Conservation (phyloP, 139 green algal genomes). For the Tetratostichococcus sp. region DNA sequence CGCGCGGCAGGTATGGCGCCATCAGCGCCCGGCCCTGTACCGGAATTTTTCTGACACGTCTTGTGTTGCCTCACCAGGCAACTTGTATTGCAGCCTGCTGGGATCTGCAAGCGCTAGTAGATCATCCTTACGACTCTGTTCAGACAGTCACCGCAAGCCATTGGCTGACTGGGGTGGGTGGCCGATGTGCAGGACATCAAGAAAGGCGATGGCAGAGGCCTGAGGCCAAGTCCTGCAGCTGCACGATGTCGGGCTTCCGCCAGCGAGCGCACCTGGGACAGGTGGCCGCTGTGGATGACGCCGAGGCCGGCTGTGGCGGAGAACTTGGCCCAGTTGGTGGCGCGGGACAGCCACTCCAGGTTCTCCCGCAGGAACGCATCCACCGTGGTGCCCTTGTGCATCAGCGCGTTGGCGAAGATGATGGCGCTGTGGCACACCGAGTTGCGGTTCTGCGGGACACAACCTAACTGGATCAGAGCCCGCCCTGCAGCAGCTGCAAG, state of each 20-base stretch:
- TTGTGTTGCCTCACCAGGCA: too few species aligned
- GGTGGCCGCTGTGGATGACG: slow-evolving; percentile 93
- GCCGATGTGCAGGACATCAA: too few species aligned
- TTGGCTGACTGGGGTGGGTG: too few species aligned
- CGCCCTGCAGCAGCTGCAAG: too few species aligned
- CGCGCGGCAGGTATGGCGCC: slow-evolving; percentile 88
- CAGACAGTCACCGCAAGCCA: too few species aligned
- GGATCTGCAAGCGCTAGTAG: too few species aligned
- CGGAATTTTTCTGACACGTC: too few species aligned
- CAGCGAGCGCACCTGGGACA: slow-evolving; percentile 53
- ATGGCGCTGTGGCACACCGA: slow-evolving; percentile 87
- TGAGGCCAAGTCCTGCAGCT: too few species aligned
- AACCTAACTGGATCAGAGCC: too few species aligned
- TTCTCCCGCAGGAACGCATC: slow-evolving; percentile 96
- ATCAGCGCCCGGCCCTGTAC: slow-evolving; percentile 69
- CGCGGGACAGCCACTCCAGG: slow-evolving; percentile 91
- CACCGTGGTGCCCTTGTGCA: slow-evolving; percentile 91
- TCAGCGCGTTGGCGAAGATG: slow-evolving; percentile 93
- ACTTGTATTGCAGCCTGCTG: too few species aligned
- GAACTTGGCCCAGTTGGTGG: slow-evolving; percentile 99
- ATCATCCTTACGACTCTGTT: too few species aligned
- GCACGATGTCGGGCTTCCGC: neutral
- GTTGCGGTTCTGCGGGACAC: slow-evolving; percentile 27
- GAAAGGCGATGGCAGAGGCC: too few species aligned
- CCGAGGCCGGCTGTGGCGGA: slow-evolving; percentile 93